Evolutionary conservation across 768 basidiomycete genomes (phyloP).

Genomic region (Pleurotus citrinopileatus): DNA sequence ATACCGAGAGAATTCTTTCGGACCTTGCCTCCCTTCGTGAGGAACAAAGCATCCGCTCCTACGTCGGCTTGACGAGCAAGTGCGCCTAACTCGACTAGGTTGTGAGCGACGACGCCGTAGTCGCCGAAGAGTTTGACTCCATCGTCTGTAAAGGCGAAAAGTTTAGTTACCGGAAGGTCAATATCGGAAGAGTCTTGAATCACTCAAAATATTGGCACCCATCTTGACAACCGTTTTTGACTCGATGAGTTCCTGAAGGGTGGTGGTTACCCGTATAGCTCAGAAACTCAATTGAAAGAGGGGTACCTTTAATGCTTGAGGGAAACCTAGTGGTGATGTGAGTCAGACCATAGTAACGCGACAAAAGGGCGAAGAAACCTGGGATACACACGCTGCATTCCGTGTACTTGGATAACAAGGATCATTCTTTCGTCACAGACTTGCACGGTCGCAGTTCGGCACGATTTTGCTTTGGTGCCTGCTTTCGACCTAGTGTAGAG

Average conservation of each 20-base stretch:
- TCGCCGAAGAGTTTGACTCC: constrained; percentile 36
- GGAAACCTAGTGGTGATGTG: constrained; percentile 25
- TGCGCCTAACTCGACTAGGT: constrained; percentile 32
- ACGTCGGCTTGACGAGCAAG: constrained; percentile 29
- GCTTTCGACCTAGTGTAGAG: constrained; percentile 12
- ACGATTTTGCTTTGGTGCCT: constrained; percentile 12
- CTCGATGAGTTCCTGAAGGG: constrained; percentile 27
- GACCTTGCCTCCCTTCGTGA: background rate
- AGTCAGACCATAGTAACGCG: background rate
- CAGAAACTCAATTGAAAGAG: background rate
- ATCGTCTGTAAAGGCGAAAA: constrained; percentile 23
- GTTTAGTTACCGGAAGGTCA: background rate
- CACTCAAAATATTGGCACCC: constrained; percentile 32
- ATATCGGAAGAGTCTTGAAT: constrained; percentile 1
- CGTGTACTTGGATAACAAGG: constrained; percentile 27
- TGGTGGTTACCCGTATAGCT: background rate
- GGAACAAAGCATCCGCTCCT: background rate
- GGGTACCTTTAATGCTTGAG: constrained; percentile 23
- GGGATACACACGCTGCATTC: constrained; percentile 26
- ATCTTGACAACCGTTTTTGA: constrained; percentile 26
- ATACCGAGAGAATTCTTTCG: background rate
- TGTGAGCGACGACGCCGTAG: constrained; percentile 32
- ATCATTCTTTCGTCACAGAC: constrained; percentile 27
- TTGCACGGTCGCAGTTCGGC: constrained; percentile 28
- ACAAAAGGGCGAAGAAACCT: background rate